Percentiles rank a stretch among this genome's conserved stretches.
Conservation (phyloP, 2,329 filamentous ascomycete genomes). For the Ophiocordyceps camponoti-floridani region DNA sequence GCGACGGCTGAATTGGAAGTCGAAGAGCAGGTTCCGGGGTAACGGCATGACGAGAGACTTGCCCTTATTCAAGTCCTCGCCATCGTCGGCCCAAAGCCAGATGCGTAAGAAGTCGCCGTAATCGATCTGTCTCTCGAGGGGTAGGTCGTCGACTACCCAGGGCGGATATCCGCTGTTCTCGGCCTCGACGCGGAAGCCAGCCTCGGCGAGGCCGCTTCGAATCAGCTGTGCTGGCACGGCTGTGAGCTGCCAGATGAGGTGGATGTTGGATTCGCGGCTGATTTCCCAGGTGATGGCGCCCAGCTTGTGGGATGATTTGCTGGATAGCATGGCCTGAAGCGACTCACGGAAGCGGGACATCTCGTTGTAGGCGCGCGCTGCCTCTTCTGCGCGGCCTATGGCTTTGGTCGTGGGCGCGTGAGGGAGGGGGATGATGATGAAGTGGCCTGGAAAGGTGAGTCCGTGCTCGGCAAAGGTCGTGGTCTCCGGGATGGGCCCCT, state of each 20-base stretch:
- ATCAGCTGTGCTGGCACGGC: slow-evolving; percentile 55
- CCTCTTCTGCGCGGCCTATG: slow-evolving; percentile 39
- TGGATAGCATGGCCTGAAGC: slow-evolving; percentile 63
- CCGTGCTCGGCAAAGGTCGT: slow-evolving; percentile 46
- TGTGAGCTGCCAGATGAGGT: slow-evolving; percentile 87
- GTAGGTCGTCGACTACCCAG: slow-evolving; percentile 29
- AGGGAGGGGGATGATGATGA: slow-evolving; percentile 77
- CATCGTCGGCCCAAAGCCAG: slow-evolving; percentile 55
- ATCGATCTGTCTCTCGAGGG: slow-evolving; percentile 28
- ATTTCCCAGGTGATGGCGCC: slow-evolving; percentile 90
- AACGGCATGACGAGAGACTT: slow-evolving; percentile 56
- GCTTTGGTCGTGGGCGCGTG: slow-evolving; percentile 60
- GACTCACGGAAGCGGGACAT: slow-evolving; percentile 68
- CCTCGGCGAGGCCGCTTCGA: slow-evolving; percentile 59
- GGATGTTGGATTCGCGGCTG: slow-evolving; percentile 61
- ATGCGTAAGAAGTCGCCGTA: slow-evolving; percentile 59
- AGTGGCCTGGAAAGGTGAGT: slow-evolving; percentile 64
- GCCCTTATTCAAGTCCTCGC: slow-evolving; percentile 37
- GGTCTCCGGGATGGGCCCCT: slow-evolving; percentile 64
- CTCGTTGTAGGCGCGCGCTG: slow-evolving; percentile 49
- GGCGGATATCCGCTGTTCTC: slow-evolving; percentile 48
- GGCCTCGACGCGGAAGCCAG: slow-evolving; percentile 74
- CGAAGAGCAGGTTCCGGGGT: slow-evolving; percentile 56
- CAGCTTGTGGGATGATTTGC: slow-evolving; percentile 36
- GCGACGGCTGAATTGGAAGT: slow-evolving; percentile 74